Evolutionary conservation across 2,329 filamentous ascomycete genomes (phyloP), one percentile per base, ranked within the genome.

Genomic region (Aspergillus jensenii): DNA sequence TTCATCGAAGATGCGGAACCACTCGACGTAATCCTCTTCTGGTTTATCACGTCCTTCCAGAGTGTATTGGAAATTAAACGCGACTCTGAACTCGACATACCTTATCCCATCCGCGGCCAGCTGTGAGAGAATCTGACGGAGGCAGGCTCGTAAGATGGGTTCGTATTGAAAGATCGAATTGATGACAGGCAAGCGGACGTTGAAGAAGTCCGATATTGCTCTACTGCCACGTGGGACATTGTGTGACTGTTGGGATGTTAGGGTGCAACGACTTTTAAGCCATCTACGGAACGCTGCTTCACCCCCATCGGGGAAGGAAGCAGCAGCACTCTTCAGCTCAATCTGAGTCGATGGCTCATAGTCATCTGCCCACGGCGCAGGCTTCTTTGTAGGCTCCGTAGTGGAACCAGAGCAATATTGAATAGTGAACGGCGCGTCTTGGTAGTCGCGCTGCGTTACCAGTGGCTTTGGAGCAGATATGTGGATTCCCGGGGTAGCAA

Each of bases 91-190:
- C 71, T 98, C 95, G 14, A 90, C 89, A 82, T 91, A 98, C 67
- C 82, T 86, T 31, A 97, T 85, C 4, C 92, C 91, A 71, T 99
- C 93, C 4, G 85, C 85, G n/a, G 87, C 81, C 21, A 97, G 80
- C 48, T 88, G 82, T 49, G 78, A 78, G 73, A 96, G 85, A 66
- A 97, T 81, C 21, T 85, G 83, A 27, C 83, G 85, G 59, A 97
- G 77, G 68, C 91, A 96, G 17, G 81, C 79, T 23, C 91, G 86
- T 76, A 90, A 93, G 62, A 98, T 90, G 14, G 93, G 93, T 75
- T 97, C 93, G 75, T 97, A 96, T 75, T 89, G 90, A 49, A 96
- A 82, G 52, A 96, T 84, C 15, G 86, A 88, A 41, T 85, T 84
- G 45, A 93, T 81, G 4, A 93, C 84, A 3, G 82, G 76, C 74